Evolutionary conservation across 2,329 filamentous ascomycete species (phyloP).

Genomic region (Penicillium digitatum): DNA sequence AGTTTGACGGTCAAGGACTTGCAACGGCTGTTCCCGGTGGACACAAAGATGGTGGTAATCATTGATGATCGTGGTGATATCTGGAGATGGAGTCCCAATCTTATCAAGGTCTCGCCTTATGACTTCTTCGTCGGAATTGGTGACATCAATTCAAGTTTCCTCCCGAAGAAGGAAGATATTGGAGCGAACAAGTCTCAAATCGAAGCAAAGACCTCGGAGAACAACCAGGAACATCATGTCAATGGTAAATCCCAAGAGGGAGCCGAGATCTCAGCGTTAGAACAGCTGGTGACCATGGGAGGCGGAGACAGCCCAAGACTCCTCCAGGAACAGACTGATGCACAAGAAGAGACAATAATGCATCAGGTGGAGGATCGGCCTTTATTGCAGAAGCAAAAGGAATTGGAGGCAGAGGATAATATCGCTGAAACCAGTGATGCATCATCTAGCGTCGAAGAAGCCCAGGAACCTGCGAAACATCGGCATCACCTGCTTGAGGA

Average conservation of each 20-base stretch:
- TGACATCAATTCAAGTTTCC: constrained; percentile 96
- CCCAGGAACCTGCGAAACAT: constrained; percentile 40
- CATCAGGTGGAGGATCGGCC: constrained; percentile 87
- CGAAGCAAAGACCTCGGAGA: constrained; percentile 24
- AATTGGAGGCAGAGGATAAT: constrained; percentile 80
- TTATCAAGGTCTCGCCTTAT: constrained; percentile 92
- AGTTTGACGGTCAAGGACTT: constrained; percentile 87
- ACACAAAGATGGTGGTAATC: constrained; percentile 98
- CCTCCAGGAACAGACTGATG: constrained; percentile 71
- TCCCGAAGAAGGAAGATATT: constrained; percentile 67
- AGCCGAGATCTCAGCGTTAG: constrained; percentile 56
- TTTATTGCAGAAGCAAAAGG: constrained; percentile 84
- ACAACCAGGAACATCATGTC: constrained; percentile 25
- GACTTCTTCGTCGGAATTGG: constrained; percentile 98
- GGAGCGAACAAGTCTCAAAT: constrained; percentile 46
- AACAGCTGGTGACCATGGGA: constrained; percentile 72
- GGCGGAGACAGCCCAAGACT: constrained; percentile 64
- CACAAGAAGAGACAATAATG: constrained; percentile 82
- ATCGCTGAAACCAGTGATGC: constrained; percentile 53
- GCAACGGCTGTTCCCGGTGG: constrained; percentile 87
- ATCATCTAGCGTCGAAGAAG: constrained; percentile 39
- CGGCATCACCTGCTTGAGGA: constrained; percentile 79
- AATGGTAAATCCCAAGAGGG: constrained; percentile 32
- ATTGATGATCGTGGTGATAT: constrained; percentile 97
- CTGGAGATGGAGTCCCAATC: constrained; percentile 87